Conservation (phyloP, 2,329 filamentous ascomycete genomes). For the Beauveria australis region DNA sequence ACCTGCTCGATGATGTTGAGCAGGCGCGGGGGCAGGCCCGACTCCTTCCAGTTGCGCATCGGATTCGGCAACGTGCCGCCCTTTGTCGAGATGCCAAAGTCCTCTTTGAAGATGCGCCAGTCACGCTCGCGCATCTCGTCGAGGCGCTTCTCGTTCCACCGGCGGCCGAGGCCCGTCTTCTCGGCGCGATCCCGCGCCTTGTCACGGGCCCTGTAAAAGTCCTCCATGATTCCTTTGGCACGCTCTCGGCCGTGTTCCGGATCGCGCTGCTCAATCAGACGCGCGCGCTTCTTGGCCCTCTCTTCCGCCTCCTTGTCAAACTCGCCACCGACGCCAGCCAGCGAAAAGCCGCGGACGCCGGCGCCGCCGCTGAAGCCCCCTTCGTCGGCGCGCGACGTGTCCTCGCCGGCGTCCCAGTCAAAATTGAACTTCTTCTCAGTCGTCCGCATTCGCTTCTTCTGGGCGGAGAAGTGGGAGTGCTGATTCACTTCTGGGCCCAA, state of each 20-base stretch:
- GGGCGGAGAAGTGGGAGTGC: constrained; percentile 78
- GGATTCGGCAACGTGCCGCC: constrained; percentile 88
- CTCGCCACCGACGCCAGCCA: constrained; percentile 42
- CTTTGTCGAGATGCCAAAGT: constrained; percentile 94
- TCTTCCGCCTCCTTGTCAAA: constrained; percentile 49
- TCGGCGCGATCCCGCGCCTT: constrained; percentile 64
- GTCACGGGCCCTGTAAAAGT: constrained; percentile 55
- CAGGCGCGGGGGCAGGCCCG: constrained; percentile 65
- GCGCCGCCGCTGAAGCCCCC: constrained; percentile 53
- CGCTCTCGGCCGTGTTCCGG: constrained; percentile 66
- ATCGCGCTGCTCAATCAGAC: constrained; percentile 67
- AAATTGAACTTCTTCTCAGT: constrained; percentile 99
- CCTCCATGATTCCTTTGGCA: constrained; percentile 74
- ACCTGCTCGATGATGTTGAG: constrained; percentile 76
- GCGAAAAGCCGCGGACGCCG: constrained; percentile 25
- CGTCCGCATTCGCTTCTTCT: constrained; percentile 89
- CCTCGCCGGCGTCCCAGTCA: constrained; percentile 92
- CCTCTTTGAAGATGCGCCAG: constrained; percentile 99
- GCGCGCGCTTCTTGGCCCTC: constrained; percentile 50
- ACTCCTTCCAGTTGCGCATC: constrained; percentile 92
- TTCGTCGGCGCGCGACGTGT: constrained; percentile 64
- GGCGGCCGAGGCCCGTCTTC: constrained; percentile 73
- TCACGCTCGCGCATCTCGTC: constrained; percentile 94
- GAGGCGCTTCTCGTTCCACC: constrained; percentile 91
- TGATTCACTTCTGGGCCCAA: constrained; percentile 85